Conservation (phyloP, 176 grass and related monocot species). For the Thalia dealbata region DNA sequence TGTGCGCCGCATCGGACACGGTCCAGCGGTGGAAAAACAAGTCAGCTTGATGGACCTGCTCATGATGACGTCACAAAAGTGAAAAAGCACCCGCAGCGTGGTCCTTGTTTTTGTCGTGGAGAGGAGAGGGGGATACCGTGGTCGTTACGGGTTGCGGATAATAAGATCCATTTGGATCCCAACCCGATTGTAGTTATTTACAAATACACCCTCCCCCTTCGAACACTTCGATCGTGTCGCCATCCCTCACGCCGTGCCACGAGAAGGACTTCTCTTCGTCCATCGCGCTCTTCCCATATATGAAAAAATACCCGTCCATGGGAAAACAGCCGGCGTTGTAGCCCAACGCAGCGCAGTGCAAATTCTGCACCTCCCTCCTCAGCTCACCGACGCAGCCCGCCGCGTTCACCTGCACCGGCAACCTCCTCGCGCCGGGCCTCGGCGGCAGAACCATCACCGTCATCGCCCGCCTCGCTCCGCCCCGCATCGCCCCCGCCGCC, state of each 20-base stretch:
- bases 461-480: background rate
- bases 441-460: conserved; percentile 30
- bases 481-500: background rate
- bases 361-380: conserved; percentile 26
- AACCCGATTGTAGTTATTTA: no score
- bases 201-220: conserved; percentile 19
- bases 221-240: conserved; percentile 49
- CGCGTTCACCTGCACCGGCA: conserved; percentile 32
- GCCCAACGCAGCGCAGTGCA: background rate
- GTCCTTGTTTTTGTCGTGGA: no score
- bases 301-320: conserved; percentile 34
- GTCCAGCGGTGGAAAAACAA: no score
- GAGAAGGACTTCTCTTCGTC: conserved; percentile 43
- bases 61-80: no score
- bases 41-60: no score
- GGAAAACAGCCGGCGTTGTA: background rate
- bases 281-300: conserved; percentile 52
- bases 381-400: conserved; percentile 19
- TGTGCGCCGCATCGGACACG: no score
- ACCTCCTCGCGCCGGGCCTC: conserved; percentile 19
- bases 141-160: no score
- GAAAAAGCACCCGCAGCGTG: no score
- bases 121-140: no score
- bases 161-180: conserved; percentile 11
- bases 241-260: conserved; percentile 47